phyloP scores from a whole-genome alignment of 306 rosid species.

The Adenanthera pavonina region DNA sequence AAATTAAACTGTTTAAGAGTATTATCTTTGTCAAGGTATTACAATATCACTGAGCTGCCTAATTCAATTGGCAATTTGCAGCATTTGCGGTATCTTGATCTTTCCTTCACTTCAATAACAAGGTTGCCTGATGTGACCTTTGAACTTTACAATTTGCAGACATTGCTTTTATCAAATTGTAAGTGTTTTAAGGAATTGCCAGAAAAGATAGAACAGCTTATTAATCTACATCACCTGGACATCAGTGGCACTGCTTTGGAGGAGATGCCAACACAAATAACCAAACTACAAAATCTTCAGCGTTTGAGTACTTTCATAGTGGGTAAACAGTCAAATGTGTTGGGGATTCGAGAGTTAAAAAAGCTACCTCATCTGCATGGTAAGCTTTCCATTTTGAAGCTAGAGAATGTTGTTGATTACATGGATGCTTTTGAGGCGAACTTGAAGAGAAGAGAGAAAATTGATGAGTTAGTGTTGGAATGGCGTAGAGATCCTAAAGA shows the following conservation, averaged over 20 bases:
- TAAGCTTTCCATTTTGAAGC: conserved; percentile 3
- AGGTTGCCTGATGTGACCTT: conserved; percentile 13
- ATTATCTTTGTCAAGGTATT: neutral
- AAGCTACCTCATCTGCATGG: conserved; percentile 11
- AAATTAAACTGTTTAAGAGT: conserved; percentile 22
- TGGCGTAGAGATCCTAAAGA: neutral
- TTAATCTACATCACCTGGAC: conserved; percentile 10
- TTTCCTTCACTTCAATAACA: neutral
- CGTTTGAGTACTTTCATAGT: conserved; percentile 27
- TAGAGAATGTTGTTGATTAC: conserved; percentile 16
- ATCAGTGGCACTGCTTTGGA: neutral
- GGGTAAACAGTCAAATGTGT: neutral
- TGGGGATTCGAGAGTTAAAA: conserved; percentile 1
- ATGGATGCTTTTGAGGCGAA: neutral
- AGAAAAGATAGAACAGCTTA: neutral
- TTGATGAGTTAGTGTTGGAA: conserved; percentile 11
- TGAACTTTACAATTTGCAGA: conserved; percentile 40
- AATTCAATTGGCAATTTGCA: conserved; percentile 31
- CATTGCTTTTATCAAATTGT: conserved; percentile 23
- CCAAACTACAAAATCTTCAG: neutral
- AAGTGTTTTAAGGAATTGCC: neutral
- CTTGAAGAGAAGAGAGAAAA: neutral
- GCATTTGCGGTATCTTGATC: conserved; percentile 36
- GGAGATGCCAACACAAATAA: neutral
- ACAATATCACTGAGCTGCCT: neutral